Percentiles rank a stretch among this genome's conserved stretches.
These are phyloP conservation scores for Juncus inflexus DNA, from an alignment of 176 grass and related monocot genomes.

Conservation along the genomic window DNA sequence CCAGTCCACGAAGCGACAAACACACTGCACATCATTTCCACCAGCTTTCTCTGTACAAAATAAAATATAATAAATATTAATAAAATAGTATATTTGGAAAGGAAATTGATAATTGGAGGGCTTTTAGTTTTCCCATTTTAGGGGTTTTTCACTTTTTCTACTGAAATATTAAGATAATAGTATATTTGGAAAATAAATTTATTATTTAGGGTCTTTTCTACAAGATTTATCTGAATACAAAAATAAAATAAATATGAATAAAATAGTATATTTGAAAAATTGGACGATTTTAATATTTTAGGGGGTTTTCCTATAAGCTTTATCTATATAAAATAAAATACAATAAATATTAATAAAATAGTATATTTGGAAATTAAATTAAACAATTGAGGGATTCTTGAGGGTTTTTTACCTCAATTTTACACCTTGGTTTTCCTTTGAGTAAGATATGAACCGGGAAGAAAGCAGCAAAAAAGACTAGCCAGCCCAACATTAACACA, in stretches of 20 bases:
- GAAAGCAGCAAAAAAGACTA: conserved; percentile 80
- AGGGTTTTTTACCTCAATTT: conserved; percentile 71
- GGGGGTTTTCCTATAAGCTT: too few species aligned
- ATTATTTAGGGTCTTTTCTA: too few species aligned
- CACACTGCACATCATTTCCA: too few species aligned
- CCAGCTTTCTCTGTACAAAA: conserved; percentile 65
- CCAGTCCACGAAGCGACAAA: conserved; percentile 98
- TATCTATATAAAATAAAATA: conserved; percentile 46
- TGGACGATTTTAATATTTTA: background rate
- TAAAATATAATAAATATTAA: conserved; percentile 14
- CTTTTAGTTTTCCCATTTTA: too few species aligned
- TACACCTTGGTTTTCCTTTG: conserved; percentile 62
- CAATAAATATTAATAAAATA: conserved; percentile 22
- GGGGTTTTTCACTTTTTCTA: too few species aligned
- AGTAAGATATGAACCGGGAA: conserved; percentile 82
- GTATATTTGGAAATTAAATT: conserved; percentile 11
- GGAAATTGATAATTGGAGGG: background rate
- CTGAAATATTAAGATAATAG: too few species aligned
- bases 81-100: background rate
- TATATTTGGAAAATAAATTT: too few species aligned
- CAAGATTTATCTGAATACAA: too few species aligned
- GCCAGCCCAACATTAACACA: conserved; percentile 67
- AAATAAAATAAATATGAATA: conserved; percentile 5
- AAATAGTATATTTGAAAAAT: conserved; percentile 22
- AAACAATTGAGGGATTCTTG: background rate